These are phyloP conservation scores for Chlamydomonas applanata DNA, from an alignment of 139 green algal genomes.

Conservation along the genomic window DNA sequence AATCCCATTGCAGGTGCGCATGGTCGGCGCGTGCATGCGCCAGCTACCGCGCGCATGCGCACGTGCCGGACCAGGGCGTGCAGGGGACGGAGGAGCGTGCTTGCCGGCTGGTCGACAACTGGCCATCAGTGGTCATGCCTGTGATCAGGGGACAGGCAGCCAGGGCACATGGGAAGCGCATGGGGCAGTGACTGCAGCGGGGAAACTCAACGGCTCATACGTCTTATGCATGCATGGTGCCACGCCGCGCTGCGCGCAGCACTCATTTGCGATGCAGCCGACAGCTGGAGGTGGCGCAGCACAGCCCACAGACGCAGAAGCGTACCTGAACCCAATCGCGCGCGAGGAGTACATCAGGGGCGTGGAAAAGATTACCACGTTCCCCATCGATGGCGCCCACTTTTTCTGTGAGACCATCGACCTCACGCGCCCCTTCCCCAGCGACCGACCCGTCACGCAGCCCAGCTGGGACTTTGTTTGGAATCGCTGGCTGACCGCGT, in stretches of 20 bases:
- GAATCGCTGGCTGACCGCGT: slow-evolving; percentile 75
- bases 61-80: neutral
- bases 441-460: slow-evolving; percentile 22
- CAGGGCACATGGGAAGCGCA: too few relatives aligned
- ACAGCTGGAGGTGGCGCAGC: neutral
- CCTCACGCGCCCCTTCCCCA: slow-evolving; percentile 90
- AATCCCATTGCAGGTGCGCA: slow-evolving; percentile 69
- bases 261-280: neutral
- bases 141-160: too few relatives aligned
- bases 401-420: slow-evolving; percentile 95
- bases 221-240: neutral
- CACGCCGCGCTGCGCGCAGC: neutral
- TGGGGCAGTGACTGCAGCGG: too few relatives aligned
- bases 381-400: slow-evolving; percentile 60
- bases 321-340: neutral
- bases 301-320: slow-evolving; percentile 2
- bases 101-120: too few relatives aligned
- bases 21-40: neutral
- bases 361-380: slow-evolving; percentile 22
- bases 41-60: too few relatives aligned
- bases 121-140: too few relatives aligned
- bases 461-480: slow-evolving; percentile 87
- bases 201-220: neutral
- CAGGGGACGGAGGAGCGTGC: neutral
- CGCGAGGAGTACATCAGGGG: slow-evolving; percentile 4